Evolutionary conservation across 345 rosid genomes (phyloP).

Genomic region (Rhizophora apiculata): DNA sequence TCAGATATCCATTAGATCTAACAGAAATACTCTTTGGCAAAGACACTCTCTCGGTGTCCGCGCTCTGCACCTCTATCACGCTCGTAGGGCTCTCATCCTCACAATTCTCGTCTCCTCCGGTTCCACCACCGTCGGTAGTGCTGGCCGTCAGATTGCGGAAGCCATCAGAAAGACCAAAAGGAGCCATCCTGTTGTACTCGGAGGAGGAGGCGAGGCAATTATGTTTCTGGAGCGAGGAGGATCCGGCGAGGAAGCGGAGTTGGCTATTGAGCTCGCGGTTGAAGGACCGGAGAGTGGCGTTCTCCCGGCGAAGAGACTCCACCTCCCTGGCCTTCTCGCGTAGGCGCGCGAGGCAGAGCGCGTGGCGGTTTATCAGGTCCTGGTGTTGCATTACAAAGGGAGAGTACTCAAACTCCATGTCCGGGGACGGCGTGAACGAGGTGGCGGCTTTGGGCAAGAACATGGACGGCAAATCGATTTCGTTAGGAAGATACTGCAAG

Average conservation of each 20-base stretch:
- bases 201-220: constrained; percentile 2
- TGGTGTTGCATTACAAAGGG: constrained; percentile 42
- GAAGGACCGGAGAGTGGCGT: constrained; percentile 50
- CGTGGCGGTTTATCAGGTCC: constrained; percentile 48
- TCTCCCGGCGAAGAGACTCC: constrained; percentile 58
- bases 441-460: constrained; percentile 1
- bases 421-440: not conserved
- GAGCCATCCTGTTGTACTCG: constrained; percentile 27
- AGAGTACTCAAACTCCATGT: constrained; percentile 6
- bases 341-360: constrained; percentile 42
- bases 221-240: constrained; percentile 35
- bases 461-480: no score
- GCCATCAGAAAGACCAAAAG: constrained; percentile 40
- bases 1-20: constrained; percentile 51
- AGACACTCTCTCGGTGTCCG: constrained; percentile 35
- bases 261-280: constrained; percentile 61
- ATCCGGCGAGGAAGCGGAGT: constrained; percentile 32
- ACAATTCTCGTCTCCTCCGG: constrained; percentile 9
- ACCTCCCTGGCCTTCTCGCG: constrained; percentile 50
- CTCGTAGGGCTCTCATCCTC: constrained; percentile 46
- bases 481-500: constrained; percentile 4
- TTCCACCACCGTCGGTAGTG: constrained; percentile 11
- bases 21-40: constrained; percentile 78
- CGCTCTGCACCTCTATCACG: constrained; percentile 27
- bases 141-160: constrained; percentile 23